phyloP scores from a whole-genome alignment of 2,329 filamentous ascomycete genomes.

The Cladosporium oxysporum region DNA sequence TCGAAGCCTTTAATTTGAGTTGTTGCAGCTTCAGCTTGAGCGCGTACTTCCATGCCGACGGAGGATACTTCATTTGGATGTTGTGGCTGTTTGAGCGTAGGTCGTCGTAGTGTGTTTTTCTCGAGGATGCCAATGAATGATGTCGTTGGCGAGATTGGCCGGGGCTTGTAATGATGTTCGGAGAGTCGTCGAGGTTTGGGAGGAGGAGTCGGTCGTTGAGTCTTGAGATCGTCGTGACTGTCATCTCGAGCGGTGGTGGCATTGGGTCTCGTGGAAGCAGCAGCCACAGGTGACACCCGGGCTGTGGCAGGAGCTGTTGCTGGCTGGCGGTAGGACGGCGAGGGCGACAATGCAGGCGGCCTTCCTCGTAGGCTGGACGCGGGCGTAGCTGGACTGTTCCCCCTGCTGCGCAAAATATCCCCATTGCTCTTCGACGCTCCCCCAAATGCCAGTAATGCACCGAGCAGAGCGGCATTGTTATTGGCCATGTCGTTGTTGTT shows the following conservation, averaged over 20 bases:
- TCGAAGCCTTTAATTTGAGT: conserved; percentile 7
- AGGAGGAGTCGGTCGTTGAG: conserved; percentile 28
- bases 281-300: background rate
- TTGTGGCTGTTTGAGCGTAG: conserved; percentile 39
- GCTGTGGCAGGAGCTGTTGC: conserved; percentile 2
- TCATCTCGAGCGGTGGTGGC: conserved; percentile 10
- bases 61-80: conserved; percentile 41
- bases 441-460: conserved; percentile 52
- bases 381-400: conserved; percentile 12
- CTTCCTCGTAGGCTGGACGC: conserved; percentile 29
- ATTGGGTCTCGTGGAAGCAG: background rate
- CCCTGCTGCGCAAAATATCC: conserved; percentile 14
- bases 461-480: conserved; percentile 47
- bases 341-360: conserved; percentile 20
- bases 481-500: conserved; percentile 16
- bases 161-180: conserved; percentile 18
- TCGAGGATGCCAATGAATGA: conserved; percentile 72
- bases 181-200: conserved; percentile 35
- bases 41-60: conserved; percentile 34
- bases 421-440: conserved; percentile 43
- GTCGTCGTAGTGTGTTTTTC: conserved; percentile 40
- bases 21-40: conserved; percentile 33
- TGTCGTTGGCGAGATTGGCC: conserved; percentile 53
- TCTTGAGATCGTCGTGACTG: conserved; percentile 2
- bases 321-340: conserved; percentile 21